Conservation (phyloP, 805 yeast genomes). For the Yarrowia sp. region DNA sequence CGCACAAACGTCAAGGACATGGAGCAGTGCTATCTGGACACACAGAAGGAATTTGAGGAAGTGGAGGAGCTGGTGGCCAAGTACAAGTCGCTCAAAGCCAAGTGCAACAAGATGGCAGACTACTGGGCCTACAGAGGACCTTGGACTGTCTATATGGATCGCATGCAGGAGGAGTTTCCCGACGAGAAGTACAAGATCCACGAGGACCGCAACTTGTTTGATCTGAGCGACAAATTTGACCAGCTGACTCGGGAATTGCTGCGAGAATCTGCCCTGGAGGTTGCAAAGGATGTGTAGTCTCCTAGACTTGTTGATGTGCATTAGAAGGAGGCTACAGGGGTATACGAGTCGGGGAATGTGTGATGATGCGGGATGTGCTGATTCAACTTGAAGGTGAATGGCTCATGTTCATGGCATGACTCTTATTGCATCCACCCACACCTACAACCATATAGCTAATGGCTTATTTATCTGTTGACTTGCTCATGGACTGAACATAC, state of each 20-base stretch:
- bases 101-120: neutral
- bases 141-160: neutral
- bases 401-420: too few species aligned
- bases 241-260: neutral
- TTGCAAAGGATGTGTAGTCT: neutral
- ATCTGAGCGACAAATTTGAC: neutral
- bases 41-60: neutral
- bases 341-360: too few species aligned
- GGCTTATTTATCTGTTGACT: too few species aligned
- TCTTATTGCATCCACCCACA: too few species aligned
- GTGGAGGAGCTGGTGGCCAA: neutral
- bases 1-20: neutral
- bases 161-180: conserved; percentile 1
- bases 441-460: too few species aligned
- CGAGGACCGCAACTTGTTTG: neutral
- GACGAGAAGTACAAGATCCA: neutral
- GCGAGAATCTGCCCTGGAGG: neutral
- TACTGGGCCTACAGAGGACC: neutral
- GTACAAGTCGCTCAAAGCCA: neutral
- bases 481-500: too few species aligned
- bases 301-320: too few species aligned
- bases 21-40: neutral
- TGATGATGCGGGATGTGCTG: too few species aligned
- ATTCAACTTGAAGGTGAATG: too few species aligned
- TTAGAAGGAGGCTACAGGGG: too few species aligned